These are phyloP conservation scores for Choanephora cucurbitarum DNA, from an alignment of 371 early-diverging fungal species.

Conservation along the genomic window DNA sequence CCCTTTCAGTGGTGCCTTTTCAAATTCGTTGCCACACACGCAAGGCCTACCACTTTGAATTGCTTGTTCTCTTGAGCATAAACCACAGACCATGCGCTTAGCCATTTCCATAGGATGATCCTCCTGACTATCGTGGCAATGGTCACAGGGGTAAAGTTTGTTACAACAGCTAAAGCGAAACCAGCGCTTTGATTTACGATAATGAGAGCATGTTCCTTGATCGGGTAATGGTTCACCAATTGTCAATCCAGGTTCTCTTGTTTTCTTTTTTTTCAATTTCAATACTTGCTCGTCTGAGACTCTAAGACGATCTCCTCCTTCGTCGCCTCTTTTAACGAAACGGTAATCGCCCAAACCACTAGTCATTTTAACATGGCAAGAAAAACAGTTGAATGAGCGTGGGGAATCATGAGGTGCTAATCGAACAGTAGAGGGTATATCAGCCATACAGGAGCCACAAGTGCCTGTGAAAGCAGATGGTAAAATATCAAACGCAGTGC, in stretches of 20 bases:
- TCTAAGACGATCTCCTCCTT: constrained; percentile 38
- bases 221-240: constrained; percentile 77
- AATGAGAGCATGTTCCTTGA: constrained; percentile 92
- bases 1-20: constrained; percentile 31
- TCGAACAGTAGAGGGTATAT: constrained; percentile 28
- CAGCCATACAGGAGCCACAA: constrained; percentile 56
- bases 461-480: constrained; percentile 67
- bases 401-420: constrained; percentile 39
- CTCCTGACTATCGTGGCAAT: constrained; percentile 88
- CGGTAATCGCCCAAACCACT: constrained; percentile 48
- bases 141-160: constrained; percentile 87
- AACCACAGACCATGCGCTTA: constrained; percentile 90
- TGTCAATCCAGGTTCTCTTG: constrained; percentile 49
- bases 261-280: constrained; percentile 50
- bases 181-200: constrained; percentile 92
- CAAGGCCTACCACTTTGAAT: constrained; percentile 51
- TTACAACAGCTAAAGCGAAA: constrained; percentile 93
- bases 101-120: constrained; percentile 73
- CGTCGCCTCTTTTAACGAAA: constrained; percentile 54
- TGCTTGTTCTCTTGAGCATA: constrained; percentile 87
- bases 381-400: constrained; percentile 48
- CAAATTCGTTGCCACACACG: constrained; percentile 75
- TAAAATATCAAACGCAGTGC: constrained; percentile 67
- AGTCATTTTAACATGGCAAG: constrained; percentile 55
- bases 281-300: constrained; percentile 29